Conservation (phyloP, 768 basidiomycete genomes). For the Rossbeevera mucosa region DNA sequence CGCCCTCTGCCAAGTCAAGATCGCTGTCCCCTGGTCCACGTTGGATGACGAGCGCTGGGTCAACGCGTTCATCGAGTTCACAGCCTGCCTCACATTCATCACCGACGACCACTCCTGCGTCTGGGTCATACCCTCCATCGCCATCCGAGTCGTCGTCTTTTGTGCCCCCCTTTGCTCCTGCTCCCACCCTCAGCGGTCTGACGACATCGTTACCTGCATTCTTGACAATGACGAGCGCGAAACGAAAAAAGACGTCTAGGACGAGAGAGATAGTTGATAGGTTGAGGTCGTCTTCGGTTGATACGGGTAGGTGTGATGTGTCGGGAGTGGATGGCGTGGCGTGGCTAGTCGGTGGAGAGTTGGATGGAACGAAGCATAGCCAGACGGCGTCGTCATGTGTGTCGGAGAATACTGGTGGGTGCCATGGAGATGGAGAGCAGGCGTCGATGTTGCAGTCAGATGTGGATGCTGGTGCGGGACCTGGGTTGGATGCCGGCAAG, state of each 20-base stretch:
- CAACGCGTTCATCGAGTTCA: constrained; percentile 12
- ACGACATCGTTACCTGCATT: constrained; percentile 24
- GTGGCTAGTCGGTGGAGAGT: constrained; percentile 17
- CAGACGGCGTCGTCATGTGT: background rate
- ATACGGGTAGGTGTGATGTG: constrained; percentile 15
- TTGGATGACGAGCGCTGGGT: constrained; percentile 1
- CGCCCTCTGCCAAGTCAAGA: constrained; percentile 9
- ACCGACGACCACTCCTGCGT: constrained; percentile 5
- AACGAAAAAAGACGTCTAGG: constrained; percentile 24
- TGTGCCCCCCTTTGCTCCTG: background rate
- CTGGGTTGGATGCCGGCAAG: constrained; percentile 4
- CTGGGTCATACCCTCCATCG: constrained; percentile 7
- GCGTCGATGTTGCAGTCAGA: background rate
- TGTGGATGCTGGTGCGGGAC: background rate
- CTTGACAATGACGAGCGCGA: constrained; percentile 15
- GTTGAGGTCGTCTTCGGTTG: constrained; percentile 24
- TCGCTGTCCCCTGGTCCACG: constrained; percentile 15
- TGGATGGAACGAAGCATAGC: background rate
- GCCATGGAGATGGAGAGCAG: background rate
- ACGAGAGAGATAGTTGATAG: constrained; percentile 30
- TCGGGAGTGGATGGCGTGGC: constrained; percentile 6
- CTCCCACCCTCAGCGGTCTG: background rate
- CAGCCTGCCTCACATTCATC: constrained; percentile 6
- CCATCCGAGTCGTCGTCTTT: background rate
- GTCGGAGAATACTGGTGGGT: constrained; percentile 6